phyloP scores from a whole-genome alignment of 176 grass and related monocot genomes.

The Paspalum notatum region DNA sequence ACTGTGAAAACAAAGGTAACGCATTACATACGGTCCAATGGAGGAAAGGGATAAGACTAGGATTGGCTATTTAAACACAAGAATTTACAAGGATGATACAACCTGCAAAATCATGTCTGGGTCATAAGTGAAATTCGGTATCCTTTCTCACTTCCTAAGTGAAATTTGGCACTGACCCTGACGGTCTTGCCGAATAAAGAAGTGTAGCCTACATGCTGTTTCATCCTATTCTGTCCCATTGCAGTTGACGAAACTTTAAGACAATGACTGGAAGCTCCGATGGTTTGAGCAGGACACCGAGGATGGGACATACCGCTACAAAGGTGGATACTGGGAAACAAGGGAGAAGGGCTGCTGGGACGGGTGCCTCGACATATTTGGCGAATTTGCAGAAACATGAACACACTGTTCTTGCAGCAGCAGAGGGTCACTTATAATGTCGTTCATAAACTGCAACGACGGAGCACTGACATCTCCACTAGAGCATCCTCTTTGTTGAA shows the following conservation, averaged over 20 bases:
- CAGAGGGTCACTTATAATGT: neutral
- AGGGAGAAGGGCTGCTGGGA: conserved; percentile 59
- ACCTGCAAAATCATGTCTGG: too few species aligned
- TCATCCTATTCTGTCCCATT: neutral
- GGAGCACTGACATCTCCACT: neutral
- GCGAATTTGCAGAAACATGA: conserved; percentile 52
- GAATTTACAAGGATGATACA: too few species aligned
- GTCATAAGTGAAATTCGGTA: too few species aligned
- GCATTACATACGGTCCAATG: too few species aligned
- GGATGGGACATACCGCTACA: conserved; percentile 50
- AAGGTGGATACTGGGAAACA: conserved; percentile 85
- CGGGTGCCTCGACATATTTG: conserved; percentile 68
- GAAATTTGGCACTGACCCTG: neutral
- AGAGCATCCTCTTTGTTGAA: conserved; percentile 4
- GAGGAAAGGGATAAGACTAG: too few species aligned
- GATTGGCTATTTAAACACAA: too few species aligned
- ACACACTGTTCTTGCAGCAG: neutral
- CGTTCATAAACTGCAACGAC: neutral
- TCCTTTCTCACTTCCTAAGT: neutral
- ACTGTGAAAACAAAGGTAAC: too few species aligned
- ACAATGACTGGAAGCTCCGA: conserved; percentile 65
- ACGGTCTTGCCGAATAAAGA: neutral
- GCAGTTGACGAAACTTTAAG: conserved; percentile 71
- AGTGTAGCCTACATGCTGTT: neutral
- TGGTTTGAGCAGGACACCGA: conserved; percentile 53